phyloP scores from a whole-genome alignment of 768 basidiomycete species.

The Udeniomyces megalosporus region DNA sequence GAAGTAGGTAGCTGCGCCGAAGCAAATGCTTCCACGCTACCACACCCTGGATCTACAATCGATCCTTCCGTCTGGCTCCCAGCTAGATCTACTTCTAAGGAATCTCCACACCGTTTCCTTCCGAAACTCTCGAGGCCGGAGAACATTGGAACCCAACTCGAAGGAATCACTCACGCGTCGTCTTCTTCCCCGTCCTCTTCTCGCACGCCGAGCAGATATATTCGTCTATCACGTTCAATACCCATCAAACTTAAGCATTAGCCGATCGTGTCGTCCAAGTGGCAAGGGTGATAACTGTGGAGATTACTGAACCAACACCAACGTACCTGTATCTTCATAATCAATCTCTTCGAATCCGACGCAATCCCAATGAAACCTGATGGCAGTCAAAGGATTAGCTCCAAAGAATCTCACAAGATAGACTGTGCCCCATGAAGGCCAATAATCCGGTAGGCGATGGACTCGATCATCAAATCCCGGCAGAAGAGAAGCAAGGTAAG shows the following conservation, averaged over 20 bases:
- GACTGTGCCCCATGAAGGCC: too few species aligned
- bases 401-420: too few species aligned
- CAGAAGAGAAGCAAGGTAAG: background rate
- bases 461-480: background rate
- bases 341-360: background rate
- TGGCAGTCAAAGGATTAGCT: background rate
- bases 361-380: constrained; percentile 15
- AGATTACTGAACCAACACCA: background rate
- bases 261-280: too few species aligned
- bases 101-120: too few species aligned
- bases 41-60: too few species aligned
- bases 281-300: background rate
- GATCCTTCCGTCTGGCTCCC: too few species aligned
- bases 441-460: too few species aligned
- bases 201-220: constrained; percentile 12
- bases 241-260: background rate
- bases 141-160: too few species aligned
- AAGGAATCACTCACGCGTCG: constrained; percentile 14
- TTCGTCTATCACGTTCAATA: background rate
- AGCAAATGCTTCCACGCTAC: too few species aligned
- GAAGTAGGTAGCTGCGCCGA: too few species aligned
- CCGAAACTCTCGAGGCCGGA: too few species aligned
- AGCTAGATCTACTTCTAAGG: too few species aligned
- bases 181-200: background rate
- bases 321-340: constrained; percentile 6